Conservation (phyloP, 2,329 filamentous ascomycete species). For the Fusarium penzigii region DNA sequence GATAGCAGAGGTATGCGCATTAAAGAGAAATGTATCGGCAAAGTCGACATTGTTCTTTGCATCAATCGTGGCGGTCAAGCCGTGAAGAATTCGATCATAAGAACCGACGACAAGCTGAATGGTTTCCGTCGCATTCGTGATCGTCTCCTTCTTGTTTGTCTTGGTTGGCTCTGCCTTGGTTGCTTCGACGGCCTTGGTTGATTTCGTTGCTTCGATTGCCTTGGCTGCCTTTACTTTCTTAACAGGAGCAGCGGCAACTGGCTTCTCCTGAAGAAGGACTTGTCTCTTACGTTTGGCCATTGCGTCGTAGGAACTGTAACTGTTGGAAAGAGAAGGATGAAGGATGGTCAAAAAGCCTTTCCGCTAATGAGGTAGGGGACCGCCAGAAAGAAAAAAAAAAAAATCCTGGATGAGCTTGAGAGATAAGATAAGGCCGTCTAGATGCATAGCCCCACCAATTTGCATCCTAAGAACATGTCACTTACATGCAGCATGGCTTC, state of each 20-base stretch:
- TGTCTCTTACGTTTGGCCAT: slow-evolving; percentile 56
- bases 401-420: slow-evolving; percentile 23
- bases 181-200: background rate
- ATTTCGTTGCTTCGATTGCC: slow-evolving; percentile 15
- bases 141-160: slow-evolving; percentile 14
- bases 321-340: background rate
- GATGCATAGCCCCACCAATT: slow-evolving; percentile 22
- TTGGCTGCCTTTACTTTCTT: slow-evolving; percentile 32
- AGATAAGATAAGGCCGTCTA: slow-evolving; percentile 37
- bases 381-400: slow-evolving; percentile 29
- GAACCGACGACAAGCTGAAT: slow-evolving; percentile 91
- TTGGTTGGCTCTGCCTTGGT: slow-evolving; percentile 17
- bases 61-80: slow-evolving; percentile 73
- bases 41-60: slow-evolving; percentile 59
- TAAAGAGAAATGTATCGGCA: slow-evolving; percentile 92
- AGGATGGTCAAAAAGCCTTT: background rate
- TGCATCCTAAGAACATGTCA: no score
- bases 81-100: slow-evolving; percentile 91
- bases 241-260: slow-evolving; percentile 21
- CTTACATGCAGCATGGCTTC: slow-evolving; percentile 6
- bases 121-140: slow-evolving; percentile 45
- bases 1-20: slow-evolving; percentile 87
- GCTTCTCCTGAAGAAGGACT: slow-evolving; percentile 30
- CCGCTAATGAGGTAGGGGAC: background rate
- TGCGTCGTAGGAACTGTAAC: slow-evolving; percentile 11